phyloP scores from a whole-genome alignment of 345 rosid species.

The Eucalyptus marginata region DNA sequence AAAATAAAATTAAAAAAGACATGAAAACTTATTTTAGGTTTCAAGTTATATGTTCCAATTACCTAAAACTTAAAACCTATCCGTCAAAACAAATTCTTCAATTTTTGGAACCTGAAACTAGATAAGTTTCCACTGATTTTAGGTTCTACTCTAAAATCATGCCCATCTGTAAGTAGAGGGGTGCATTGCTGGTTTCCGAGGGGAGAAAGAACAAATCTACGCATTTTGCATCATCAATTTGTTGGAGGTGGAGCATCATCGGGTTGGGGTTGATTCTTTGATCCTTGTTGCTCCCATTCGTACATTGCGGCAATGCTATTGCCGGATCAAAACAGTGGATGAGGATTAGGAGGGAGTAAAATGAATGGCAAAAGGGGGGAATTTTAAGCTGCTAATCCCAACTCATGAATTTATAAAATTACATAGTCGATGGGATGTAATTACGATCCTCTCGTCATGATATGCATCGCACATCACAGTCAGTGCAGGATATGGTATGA shows the following conservation, averaged over 20 bases:
- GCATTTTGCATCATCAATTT: not conserved
- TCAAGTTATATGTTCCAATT: too few species aligned
- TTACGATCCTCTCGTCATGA: not conserved
- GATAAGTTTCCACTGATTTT: too few species aligned
- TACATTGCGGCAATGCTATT: too few species aligned
- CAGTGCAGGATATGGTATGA: not conserved
- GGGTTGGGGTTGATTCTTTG: not conserved
- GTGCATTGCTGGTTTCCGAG: not conserved
- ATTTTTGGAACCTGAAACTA: too few species aligned
- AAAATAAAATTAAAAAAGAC: too few species aligned
- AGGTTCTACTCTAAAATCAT: too few species aligned
- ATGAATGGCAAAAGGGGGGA: not conserved
- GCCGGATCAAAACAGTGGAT: too few species aligned
- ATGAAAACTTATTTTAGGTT: too few species aligned
- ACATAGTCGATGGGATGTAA: not conserved
- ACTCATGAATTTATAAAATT: not conserved
- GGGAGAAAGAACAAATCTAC: not conserved
- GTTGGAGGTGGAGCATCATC: not conserved
- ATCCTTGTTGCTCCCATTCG: not conserved
- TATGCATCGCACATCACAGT: not conserved
- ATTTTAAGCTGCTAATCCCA: not conserved
- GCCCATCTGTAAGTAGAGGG: too few species aligned
- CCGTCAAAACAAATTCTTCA: too few species aligned
- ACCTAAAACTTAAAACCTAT: too few species aligned
- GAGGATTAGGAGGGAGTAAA: fast-evolving